Conservation (phyloP, 169 alveolate species). For the Cardiosporidium cionae region DNA sequence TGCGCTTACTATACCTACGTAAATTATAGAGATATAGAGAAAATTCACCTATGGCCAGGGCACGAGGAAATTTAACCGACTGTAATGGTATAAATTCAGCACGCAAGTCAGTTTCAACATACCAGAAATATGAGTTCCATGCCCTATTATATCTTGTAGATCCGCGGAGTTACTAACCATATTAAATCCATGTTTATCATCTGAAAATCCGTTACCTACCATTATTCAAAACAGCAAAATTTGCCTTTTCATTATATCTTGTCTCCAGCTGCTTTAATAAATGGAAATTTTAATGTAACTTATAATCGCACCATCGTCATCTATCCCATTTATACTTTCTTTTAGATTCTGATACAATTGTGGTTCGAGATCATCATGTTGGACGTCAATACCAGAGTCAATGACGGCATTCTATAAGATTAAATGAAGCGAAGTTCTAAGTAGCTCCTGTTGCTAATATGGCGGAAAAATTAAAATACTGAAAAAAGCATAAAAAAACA, state of each 20-base stretch:
- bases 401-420: not conserved
- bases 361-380: not conserved
- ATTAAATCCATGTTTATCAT: conserved; percentile 52
- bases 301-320: too few relatives aligned
- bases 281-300: not conserved
- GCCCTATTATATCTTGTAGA: conserved; percentile 52
- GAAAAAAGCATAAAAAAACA: not conserved
- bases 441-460: not conserved
- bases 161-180: conserved; percentile 43
- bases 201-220: conserved; percentile 52
- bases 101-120: conserved; percentile 23
- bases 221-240: too few relatives aligned
- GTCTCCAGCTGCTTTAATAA: not conserved
- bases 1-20: conserved; percentile 48
- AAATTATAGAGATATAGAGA: not conserved
- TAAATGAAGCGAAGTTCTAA: too few relatives aligned
- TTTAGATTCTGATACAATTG: not conserved
- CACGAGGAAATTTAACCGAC: not conserved
- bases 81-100: too few relatives aligned
- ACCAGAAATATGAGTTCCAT: conserved; percentile 60
- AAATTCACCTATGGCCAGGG: not conserved
- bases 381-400: not conserved
- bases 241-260: not conserved
- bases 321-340: not conserved
- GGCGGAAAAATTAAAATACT: not conserved